Evolutionary conservation across 371 early-diverging fungal species (phyloP).

Genomic region (Mortierella sp.): DNA sequence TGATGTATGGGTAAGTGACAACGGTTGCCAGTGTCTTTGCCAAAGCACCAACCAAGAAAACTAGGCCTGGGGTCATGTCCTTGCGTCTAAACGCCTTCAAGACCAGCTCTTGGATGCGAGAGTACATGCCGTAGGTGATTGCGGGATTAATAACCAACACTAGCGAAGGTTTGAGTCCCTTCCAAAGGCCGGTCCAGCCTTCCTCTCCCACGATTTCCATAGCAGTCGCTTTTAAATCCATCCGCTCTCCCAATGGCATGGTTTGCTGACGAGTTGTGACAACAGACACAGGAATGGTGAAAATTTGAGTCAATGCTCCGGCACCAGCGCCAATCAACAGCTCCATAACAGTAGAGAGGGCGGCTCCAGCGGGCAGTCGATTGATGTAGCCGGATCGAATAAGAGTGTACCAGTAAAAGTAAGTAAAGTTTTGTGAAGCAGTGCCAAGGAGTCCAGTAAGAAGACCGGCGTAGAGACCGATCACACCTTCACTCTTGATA

Average conservation of each 20-base stretch:
- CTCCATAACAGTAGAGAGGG: conserved; percentile 81
- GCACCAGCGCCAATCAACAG: conserved; percentile 92
- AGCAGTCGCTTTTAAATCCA: conserved; percentile 68
- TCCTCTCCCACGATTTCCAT: conserved; percentile 83
- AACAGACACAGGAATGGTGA: conserved; percentile 93
- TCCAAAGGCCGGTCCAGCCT: conserved; percentile 89
- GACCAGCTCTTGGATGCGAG: conserved; percentile 82
- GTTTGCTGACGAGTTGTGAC: conserved; percentile 89
- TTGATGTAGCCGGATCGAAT: conserved; percentile 75
- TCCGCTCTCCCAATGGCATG: conserved; percentile 67
- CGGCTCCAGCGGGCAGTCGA: conserved; percentile 55
- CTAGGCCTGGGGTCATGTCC: conserved; percentile 78
- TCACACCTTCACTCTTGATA: conserved; percentile 84
- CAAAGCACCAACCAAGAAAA: conserved; percentile 91
- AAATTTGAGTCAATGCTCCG: conserved; percentile 90
- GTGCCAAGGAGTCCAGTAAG: conserved; percentile 90
- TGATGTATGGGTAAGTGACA: conserved; percentile 95
- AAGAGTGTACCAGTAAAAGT: conserved; percentile 94
- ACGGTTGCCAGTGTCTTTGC: conserved; percentile 93
- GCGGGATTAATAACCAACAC: conserved; percentile 95
- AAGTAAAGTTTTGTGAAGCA: conserved; percentile 90
- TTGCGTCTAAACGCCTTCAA: conserved; percentile 57
- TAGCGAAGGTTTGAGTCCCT: conserved; percentile 90
- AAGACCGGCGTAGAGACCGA: conserved; percentile 94
- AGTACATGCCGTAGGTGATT: conserved; percentile 97